A percentile compares a stretch with the other conserved stretches of the same genome.
These are phyloP conservation scores for Amorphotheca resinae DNA, from an alignment of 495 filamentous ascomycete species.

Conservation along the genomic window DNA sequence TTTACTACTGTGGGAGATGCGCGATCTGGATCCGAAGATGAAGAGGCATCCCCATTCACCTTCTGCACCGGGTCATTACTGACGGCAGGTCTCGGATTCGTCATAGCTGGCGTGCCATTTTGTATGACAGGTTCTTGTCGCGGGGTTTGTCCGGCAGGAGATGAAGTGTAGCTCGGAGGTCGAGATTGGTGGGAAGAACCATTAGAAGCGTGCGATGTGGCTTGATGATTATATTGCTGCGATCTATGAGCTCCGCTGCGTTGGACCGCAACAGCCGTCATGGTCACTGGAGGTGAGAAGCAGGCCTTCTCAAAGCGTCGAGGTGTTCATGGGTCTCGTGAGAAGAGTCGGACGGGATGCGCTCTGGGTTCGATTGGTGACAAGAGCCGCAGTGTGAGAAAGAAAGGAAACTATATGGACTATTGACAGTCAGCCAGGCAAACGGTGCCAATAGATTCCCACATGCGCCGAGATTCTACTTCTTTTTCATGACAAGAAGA, in stretches of 20 bases:
- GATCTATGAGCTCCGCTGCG: constrained; percentile 11
- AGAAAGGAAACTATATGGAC: not conserved
- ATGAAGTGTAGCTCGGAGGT: constrained; percentile 35
- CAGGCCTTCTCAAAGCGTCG: constrained; percentile 9
- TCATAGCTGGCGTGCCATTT: constrained; percentile 8
- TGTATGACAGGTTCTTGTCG: constrained; percentile 10
- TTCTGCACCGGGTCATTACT: constrained; percentile 14
- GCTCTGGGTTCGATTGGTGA: constrained; percentile 1
- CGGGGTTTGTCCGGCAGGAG: not conserved
- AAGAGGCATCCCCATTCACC: constrained; percentile 3
- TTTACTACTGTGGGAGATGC: not conserved
- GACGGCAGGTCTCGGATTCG: constrained; percentile 13
- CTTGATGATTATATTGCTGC: constrained; percentile 18
- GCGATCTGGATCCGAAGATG: constrained; percentile 1
- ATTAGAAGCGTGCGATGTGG: constrained; percentile 18
- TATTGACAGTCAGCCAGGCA: constrained; percentile 7
- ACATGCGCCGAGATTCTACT: not conserved
- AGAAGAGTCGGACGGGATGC: not conserved
- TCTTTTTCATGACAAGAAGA: too few relatives aligned
- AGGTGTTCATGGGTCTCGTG: constrained; percentile 6
- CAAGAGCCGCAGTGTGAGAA: not conserved
- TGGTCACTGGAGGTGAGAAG: constrained; percentile 8
- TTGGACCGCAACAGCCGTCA: constrained; percentile 21
- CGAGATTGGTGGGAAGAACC: constrained; percentile 18
- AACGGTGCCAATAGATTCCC: constrained; percentile 1